A percentile compares a stretch with the other conserved stretches of the same genome.
These are phyloP conservation scores for Aureobasidium sp. DNA, from an alignment of 2,329 filamentous ascomycete genomes.

Conservation along the genomic window DNA sequence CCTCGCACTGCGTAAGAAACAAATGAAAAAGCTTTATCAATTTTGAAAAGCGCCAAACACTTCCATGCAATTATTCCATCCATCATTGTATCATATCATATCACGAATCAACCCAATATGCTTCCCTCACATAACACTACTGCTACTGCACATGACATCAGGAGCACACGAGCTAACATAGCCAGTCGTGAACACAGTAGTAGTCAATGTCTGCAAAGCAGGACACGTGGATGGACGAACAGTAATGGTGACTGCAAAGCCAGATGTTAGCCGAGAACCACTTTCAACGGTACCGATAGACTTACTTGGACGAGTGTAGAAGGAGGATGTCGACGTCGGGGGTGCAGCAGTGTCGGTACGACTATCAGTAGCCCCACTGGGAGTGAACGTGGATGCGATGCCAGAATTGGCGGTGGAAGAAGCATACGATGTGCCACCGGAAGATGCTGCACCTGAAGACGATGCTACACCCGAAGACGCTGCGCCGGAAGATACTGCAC, in stretches of 20 bases:
- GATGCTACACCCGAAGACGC: too few species aligned
- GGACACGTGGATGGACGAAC: conserved; percentile 9
- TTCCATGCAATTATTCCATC: too few species aligned
- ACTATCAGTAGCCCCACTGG: neutral
- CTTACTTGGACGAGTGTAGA: conserved; percentile 9
- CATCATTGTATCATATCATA: too few species aligned
- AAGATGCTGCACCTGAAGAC: too few species aligned
- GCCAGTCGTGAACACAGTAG: conserved; percentile 6
- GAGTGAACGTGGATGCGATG: conserved; percentile 13
- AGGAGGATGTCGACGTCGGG: neutral
- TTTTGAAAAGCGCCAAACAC: too few species aligned
- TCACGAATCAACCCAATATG: too few species aligned
- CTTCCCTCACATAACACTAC: neutral
- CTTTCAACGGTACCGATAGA: neutral
- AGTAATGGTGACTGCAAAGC: neutral
- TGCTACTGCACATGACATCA: neutral
- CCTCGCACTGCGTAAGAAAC: too few species aligned
- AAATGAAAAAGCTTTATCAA: too few species aligned
- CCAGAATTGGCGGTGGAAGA: conserved; percentile 7
- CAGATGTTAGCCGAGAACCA: too few species aligned
- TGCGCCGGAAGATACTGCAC: conserved; percentile 8
- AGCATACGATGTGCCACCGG: neutral
- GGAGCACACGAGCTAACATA: conserved; percentile 5
- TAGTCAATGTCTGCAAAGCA: conserved; percentile 2
- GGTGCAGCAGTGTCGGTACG: neutral